Conservation (phyloP, 257 asterid species). For the Solanum pinnatisectum region DNA sequence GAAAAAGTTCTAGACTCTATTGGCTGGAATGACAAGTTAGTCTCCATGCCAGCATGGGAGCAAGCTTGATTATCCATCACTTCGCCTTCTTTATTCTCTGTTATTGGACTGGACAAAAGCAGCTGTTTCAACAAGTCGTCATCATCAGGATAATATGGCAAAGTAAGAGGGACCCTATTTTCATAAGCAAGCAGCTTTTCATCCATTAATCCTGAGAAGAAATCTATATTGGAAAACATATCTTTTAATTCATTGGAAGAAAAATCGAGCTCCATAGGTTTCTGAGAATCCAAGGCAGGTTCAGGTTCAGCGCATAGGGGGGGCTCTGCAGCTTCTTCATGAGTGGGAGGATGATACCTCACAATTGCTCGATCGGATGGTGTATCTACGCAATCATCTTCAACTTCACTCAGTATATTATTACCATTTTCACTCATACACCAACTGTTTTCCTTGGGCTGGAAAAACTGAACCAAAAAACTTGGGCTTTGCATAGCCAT, state of each 20-base stretch:
- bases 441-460: constrained; percentile 71
- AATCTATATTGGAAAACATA: constrained; percentile 48
- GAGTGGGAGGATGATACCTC: constrained; percentile 51
- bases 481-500: constrained; percentile 93
- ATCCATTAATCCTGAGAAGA: constrained; percentile 34
- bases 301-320: not conserved
- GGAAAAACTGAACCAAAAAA: constrained; percentile 60
- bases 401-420: constrained; percentile 38
- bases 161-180: constrained; percentile 31
- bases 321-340: constrained; percentile 13
- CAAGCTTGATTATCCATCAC: constrained; percentile 13
- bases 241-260: constrained; percentile 61
- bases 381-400: constrained; percentile 36
- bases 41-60: constrained; percentile 1
- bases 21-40: constrained; percentile 3
- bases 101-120: constrained; percentile 37
- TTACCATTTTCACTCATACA: constrained; percentile 34
- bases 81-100: constrained; percentile 14
- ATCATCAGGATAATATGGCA: constrained; percentile 42
- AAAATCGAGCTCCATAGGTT: constrained; percentile 52
- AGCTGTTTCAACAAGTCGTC: constrained; percentile 59
- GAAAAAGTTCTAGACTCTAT: constrained; percentile 2
- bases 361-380: constrained; percentile 52
- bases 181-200: constrained; percentile 36
- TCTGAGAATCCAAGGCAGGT: constrained; percentile 19